A percentile compares a stretch with the other conserved stretches of the same genome.
Conservation (phyloP, 257 asterid genomes). For the Salvia miltiorrhiza region DNA sequence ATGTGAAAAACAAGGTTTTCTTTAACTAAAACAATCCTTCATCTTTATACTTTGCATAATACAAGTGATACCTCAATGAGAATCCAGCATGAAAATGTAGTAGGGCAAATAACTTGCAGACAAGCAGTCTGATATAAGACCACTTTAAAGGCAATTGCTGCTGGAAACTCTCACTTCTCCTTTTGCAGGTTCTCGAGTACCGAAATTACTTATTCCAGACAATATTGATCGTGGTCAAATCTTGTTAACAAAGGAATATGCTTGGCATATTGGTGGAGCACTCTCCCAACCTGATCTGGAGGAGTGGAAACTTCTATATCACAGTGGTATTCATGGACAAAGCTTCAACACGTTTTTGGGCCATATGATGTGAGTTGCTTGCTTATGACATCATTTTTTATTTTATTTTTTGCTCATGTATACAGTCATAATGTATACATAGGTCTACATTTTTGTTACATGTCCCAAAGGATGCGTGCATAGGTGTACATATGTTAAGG, state of each 20-base stretch:
- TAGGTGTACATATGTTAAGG: background rate
- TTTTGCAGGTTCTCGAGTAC: conserved; percentile 69
- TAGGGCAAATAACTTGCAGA: background rate
- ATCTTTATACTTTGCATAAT: background rate
- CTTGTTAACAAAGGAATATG: conserved; percentile 74
- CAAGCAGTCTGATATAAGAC: no score
- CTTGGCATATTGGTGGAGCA: conserved; percentile 93
- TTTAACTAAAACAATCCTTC: background rate
- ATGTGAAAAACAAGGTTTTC: conserved; percentile 1
- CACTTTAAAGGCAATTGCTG: background rate
- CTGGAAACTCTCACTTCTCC: conserved; percentile 4
- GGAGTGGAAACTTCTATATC: conserved; percentile 90
- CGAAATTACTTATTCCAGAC: conserved; percentile 42
- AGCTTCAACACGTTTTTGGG: conserved; percentile 92
- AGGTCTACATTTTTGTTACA: background rate
- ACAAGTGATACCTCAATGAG: background rate
- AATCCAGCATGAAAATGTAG: background rate
- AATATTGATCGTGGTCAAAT: conserved; percentile 45
- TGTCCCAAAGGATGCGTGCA: background rate
- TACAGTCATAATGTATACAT: background rate
- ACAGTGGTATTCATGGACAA: conserved; percentile 72
- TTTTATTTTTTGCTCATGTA: background rate
- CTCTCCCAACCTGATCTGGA: conserved; percentile 53
- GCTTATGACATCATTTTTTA: background rate
- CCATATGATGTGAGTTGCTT: conserved; percentile 63